These are phyloP conservation scores for Emergomyces pasteurianus DNA, from an alignment of 2,329 filamentous ascomycete genomes.

Conservation along the genomic window DNA sequence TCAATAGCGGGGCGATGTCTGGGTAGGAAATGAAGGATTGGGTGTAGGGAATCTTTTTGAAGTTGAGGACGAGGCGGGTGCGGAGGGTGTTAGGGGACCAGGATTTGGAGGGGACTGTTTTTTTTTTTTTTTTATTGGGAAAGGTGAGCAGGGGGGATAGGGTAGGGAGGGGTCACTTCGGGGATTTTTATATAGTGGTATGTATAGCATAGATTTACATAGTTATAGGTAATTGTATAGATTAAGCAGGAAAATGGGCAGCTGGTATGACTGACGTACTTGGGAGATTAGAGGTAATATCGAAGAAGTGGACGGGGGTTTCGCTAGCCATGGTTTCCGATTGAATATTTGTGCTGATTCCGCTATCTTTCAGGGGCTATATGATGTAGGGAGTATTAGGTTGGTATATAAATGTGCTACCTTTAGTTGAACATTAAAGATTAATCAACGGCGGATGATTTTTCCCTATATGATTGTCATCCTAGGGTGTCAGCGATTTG, in stretches of 20 bases:
- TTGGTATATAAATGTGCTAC: too few relatives aligned
- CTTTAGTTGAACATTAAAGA: too few relatives aligned
- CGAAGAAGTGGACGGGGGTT: conserved; percentile 8
- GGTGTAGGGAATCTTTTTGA: conserved; percentile 29
- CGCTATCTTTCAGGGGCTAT: too few relatives aligned
- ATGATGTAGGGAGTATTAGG: too few relatives aligned
- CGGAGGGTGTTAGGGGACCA: conserved; percentile 28
- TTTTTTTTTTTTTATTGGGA: background rate
- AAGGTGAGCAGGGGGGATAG: too few relatives aligned
- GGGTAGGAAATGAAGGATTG: conserved; percentile 31
- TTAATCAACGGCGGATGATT: too few relatives aligned
- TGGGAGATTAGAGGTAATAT: conserved; percentile 7
- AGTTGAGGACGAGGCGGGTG: conserved; percentile 32
- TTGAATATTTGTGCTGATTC: background rate
- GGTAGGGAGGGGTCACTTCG: background rate
- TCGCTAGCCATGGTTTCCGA: background rate
- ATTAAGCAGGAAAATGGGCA: background rate
- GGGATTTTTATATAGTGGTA: background rate
- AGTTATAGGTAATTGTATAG: background rate
- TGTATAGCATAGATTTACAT: background rate
- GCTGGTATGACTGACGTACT: conserved; percentile 1
- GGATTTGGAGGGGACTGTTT: conserved; percentile 6
- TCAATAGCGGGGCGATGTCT: conserved; percentile 28
- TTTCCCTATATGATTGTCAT: too few relatives aligned
- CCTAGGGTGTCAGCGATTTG: too few relatives aligned